Evolutionary conservation across 331 rosid genomes (phyloP).

Genomic region (Rhamnella rubrinervis): DNA sequence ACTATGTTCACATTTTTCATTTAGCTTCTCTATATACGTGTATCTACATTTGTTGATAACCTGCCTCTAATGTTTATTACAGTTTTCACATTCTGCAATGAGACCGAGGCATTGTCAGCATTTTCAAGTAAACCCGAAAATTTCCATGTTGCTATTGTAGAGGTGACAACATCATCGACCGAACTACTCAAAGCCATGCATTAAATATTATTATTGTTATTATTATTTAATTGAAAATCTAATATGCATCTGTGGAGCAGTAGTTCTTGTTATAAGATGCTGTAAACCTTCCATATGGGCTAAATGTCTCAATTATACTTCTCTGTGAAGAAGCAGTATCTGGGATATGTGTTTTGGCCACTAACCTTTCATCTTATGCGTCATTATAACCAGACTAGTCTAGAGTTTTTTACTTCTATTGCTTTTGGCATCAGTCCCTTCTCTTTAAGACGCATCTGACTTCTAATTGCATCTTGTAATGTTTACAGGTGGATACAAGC

Average conservation of each 20-base stretch:
- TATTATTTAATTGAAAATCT: background rate
- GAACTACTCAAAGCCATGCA: background rate
- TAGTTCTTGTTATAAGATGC: constrained; percentile 1
- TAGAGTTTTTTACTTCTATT: background rate
- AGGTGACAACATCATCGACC: constrained; percentile 51
- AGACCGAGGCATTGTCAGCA: constrained; percentile 78
- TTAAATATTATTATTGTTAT: background rate
- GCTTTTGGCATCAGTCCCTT: background rate
- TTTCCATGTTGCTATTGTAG: constrained; percentile 88
- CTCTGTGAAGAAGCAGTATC: constrained; percentile 1
- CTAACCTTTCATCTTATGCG: constrained; percentile 2
- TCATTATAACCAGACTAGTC: background rate
- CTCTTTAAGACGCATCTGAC: background rate
- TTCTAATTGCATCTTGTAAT: constrained; percentile 2
- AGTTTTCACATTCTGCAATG: constrained; percentile 73
- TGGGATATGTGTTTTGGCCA: background rate
- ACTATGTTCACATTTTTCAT: constrained; percentile 1
- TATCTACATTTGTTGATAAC: constrained; percentile 15
- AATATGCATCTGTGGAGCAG: background rate
- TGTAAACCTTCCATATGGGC: background rate
- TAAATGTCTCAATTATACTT: background rate
- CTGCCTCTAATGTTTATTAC: constrained; percentile 22
- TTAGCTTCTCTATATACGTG: background rate
- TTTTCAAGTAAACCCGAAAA: constrained; percentile 55
- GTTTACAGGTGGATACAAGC: constrained; percentile 61